phyloP scores from a whole-genome alignment of 2,329 filamentous ascomycete species.

The Diaporthe sp. region DNA sequence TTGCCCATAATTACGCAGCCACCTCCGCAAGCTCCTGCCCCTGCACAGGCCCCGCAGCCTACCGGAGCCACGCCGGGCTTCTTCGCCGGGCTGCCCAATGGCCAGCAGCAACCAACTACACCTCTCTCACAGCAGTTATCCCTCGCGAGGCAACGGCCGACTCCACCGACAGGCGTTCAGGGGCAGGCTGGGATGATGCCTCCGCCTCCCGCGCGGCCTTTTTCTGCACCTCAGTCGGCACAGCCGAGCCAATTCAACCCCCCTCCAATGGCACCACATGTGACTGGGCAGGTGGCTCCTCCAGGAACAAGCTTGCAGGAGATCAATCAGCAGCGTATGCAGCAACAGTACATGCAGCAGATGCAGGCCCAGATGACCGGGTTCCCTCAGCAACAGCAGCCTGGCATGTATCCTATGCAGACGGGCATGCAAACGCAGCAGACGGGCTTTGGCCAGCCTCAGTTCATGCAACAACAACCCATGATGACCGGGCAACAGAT shows the following conservation, averaged over 20 bases:
- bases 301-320: constrained; percentile 83
- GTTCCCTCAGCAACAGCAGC: constrained; percentile 50
- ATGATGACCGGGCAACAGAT: constrained; percentile 53
- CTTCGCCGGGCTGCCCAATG: constrained; percentile 56
- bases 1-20: constrained; percentile 48
- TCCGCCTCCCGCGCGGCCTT: constrained; percentile 81
- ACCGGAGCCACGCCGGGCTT: constrained; percentile 69
- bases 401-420: constrained; percentile 61
- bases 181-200: constrained; percentile 74
- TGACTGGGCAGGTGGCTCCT: constrained; percentile 82
- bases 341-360: constrained; percentile 67
- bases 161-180: constrained; percentile 72
- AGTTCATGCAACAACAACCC: constrained; percentile 55
- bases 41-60: constrained; percentile 53
- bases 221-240: constrained; percentile 88
- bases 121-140: constrained; percentile 54
- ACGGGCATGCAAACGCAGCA: constrained; percentile 54
- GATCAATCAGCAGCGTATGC: constrained; percentile 70
- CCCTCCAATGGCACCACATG: constrained; percentile 82
- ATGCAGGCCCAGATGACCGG: constrained; percentile 53
- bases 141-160: constrained; percentile 74
- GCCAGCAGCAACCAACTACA: constrained; percentile 53
- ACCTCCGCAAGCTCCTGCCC: constrained; percentile 40
- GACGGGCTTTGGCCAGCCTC: constrained; percentile 50
- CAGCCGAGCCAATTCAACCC: constrained; percentile 79